A percentile compares a stretch with the other conserved stretches of the same genome.
phyloP scores from a whole-genome alignment of 2,329 filamentous ascomycete species.

The Trichoderma gracile region DNA sequence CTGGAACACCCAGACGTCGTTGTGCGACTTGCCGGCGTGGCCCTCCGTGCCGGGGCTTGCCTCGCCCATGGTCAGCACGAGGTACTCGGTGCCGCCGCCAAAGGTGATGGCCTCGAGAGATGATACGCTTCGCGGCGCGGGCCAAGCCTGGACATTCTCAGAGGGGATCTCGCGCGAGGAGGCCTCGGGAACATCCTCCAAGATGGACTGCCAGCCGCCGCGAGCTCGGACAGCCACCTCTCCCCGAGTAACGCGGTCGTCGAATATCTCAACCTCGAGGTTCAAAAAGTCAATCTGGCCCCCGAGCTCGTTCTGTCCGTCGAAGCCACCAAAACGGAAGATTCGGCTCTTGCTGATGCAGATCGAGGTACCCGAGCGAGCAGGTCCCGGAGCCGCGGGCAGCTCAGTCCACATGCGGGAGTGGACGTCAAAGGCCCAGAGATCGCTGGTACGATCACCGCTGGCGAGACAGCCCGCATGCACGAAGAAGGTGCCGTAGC shows the following conservation, averaged over 20 bases:
- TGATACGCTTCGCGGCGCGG: constrained; percentile 55
- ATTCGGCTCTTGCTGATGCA: constrained; percentile 63
- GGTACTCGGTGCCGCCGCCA: constrained; percentile 62
- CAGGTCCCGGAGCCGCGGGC: constrained; percentile 64
- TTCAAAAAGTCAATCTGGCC: constrained; percentile 68
- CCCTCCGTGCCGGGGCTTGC: constrained; percentile 50
- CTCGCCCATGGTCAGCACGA: constrained; percentile 64
- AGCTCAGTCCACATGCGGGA: constrained; percentile 67
- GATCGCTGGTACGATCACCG: constrained; percentile 63
- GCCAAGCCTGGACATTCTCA: constrained; percentile 46
- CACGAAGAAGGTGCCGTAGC: constrained; percentile 69
- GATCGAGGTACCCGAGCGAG: constrained; percentile 68
- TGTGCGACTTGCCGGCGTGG: constrained; percentile 56
- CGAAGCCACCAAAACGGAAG: constrained; percentile 80
- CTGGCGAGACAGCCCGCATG: constrained; percentile 72
- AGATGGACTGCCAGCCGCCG: constrained; percentile 57
- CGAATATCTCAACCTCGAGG: constrained; percentile 57
- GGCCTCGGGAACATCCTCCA: constrained; percentile 40
- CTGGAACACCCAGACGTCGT: constrained; percentile 66
- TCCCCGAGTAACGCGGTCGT: constrained; percentile 50
- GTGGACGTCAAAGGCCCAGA: constrained; percentile 75
- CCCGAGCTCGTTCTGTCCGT: constrained; percentile 68
- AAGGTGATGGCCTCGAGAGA: constrained; percentile 57
- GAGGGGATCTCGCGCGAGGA: constrained; percentile 41
- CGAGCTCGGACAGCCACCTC: constrained; percentile 54